phyloP scores from a whole-genome alignment of 495 filamentous ascomycete genomes.

The Beverwykella pulmonaria region DNA sequence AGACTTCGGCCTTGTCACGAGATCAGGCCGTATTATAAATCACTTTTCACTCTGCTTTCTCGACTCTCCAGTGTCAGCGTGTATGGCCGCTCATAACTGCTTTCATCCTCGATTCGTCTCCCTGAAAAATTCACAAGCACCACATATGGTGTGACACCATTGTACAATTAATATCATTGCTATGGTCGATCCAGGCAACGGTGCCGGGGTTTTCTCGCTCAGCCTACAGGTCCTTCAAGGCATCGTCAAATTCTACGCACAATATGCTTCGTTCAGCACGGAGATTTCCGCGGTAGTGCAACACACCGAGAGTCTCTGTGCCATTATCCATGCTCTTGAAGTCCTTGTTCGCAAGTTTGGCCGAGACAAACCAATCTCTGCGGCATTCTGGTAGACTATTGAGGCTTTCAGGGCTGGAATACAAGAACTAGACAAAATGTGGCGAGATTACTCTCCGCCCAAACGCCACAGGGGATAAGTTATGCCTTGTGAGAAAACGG shows the following conservation, averaged over 20 bases:
- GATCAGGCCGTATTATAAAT: background rate
- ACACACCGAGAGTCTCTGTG: background rate
- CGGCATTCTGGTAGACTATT: background rate
- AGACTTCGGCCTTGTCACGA: background rate
- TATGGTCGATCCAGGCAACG: slow-evolving; percentile 18
- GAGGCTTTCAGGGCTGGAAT: background rate
- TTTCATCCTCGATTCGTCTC: no score
- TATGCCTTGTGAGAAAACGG: background rate
- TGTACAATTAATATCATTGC: no score
- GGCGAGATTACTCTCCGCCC: background rate
- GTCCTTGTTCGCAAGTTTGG: background rate
- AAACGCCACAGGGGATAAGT: background rate
- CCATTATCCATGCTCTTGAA: background rate
- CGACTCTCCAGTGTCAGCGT: no score
- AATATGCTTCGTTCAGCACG: slow-evolving; percentile 5
- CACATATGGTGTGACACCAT: no score
- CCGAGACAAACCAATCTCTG: background rate
- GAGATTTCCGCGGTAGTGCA: background rate
- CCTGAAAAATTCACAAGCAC: no score
- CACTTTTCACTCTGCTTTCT: background rate
- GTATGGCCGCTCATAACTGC: no score
- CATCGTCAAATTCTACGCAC: slow-evolving; percentile 1
- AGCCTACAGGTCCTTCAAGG: slow-evolving; percentile 12
- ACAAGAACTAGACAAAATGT: slow-evolving; percentile 1
- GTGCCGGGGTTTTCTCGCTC: slow-evolving; percentile 6